phyloP scores from a whole-genome alignment of 1,139 yeast species.

The Diutina rugosa region DNA sequence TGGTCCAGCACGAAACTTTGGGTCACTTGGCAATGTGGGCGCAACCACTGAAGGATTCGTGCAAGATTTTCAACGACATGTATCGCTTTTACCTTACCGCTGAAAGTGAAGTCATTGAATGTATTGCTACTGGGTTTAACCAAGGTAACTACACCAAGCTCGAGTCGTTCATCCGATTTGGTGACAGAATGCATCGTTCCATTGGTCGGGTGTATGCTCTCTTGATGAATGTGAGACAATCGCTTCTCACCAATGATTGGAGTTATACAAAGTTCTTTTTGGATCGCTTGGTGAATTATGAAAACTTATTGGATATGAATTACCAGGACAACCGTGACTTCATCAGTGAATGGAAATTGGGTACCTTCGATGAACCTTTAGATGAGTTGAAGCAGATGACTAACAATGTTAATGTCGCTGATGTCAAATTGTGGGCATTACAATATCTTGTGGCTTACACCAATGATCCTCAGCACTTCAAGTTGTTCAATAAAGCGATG shows the following conservation, averaged over 20 bases:
- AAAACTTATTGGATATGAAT: background rate
- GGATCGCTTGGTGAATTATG: background rate
- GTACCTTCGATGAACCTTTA: slow-evolving; percentile 3
- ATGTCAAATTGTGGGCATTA: background rate
- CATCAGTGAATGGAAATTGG: slow-evolving; percentile 7
- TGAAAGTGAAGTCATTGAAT: slow-evolving; percentile 33
- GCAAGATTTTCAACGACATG: slow-evolving; percentile 16
- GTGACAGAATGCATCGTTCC: slow-evolving; percentile 25
- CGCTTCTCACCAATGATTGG: slow-evolving; percentile 19
- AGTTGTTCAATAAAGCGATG: background rate
- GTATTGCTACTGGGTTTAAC: slow-evolving; percentile 37
- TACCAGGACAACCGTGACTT: slow-evolving; percentile 8
- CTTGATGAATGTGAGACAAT: slow-evolving; percentile 20
- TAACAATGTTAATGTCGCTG: background rate
- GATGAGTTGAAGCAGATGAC: slow-evolving; percentile 1
- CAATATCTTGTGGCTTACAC: background rate
- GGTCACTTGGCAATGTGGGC: slow-evolving; percentile 38
- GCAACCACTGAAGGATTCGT: slow-evolving; percentile 14
- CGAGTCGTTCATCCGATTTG: slow-evolving; percentile 45
- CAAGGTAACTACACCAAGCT: slow-evolving; percentile 46
- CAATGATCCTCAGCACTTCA: background rate
- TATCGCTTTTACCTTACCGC: slow-evolving; percentile 39
- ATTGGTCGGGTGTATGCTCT: slow-evolving; percentile 20
- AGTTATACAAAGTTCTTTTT: background rate
- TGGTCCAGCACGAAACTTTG: slow-evolving; percentile 69